Conservation (phyloP, 2,329 filamentous ascomycete species). For the Thermoascus crustaceus region DNA sequence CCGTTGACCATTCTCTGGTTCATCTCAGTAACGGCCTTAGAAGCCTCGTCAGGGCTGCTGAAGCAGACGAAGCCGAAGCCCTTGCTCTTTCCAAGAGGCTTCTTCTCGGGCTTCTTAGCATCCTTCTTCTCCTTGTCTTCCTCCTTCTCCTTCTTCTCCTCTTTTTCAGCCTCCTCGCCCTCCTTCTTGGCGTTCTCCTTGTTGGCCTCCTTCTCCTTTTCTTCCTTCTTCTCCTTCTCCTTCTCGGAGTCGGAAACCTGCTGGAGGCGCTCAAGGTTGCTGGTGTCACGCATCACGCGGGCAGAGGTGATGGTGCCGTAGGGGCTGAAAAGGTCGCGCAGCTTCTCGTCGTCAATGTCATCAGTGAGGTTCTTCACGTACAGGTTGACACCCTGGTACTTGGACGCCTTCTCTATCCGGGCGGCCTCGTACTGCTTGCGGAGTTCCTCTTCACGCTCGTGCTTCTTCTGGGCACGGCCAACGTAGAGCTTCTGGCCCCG, state of each 20-base stretch:
- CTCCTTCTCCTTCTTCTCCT: slow-evolving; percentile 47
- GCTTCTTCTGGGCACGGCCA: slow-evolving; percentile 98
- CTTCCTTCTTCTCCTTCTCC: slow-evolving; percentile 37
- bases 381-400: slow-evolving; percentile 98
- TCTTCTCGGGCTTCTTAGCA: slow-evolving; percentile 52
- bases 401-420: slow-evolving; percentile 94
- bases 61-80: slow-evolving; percentile 99
- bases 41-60: slow-evolving; percentile 97
- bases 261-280: slow-evolving; percentile 32
- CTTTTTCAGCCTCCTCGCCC: slow-evolving; percentile 32
- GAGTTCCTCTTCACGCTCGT: slow-evolving; percentile 98
- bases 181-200: slow-evolving; percentile 32
- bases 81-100: slow-evolving; percentile 90
- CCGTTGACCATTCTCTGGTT: slow-evolving; percentile 98
- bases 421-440: slow-evolving; percentile 98
- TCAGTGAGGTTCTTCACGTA: slow-evolving; percentile 99
- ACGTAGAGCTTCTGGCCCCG: slow-evolving; percentile 94
- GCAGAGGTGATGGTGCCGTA: slow-evolving; percentile 96
- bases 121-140: slow-evolving; percentile 48
- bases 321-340: slow-evolving; percentile 83
- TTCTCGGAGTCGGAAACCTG: slow-evolving; percentile 40
- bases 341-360: slow-evolving; percentile 94
- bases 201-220: no score
- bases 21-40: slow-evolving; percentile 98
- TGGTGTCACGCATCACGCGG: slow-evolving; percentile 94